Conservation (phyloP, 257 asterid species). For the Solanum pennellii region DNA sequence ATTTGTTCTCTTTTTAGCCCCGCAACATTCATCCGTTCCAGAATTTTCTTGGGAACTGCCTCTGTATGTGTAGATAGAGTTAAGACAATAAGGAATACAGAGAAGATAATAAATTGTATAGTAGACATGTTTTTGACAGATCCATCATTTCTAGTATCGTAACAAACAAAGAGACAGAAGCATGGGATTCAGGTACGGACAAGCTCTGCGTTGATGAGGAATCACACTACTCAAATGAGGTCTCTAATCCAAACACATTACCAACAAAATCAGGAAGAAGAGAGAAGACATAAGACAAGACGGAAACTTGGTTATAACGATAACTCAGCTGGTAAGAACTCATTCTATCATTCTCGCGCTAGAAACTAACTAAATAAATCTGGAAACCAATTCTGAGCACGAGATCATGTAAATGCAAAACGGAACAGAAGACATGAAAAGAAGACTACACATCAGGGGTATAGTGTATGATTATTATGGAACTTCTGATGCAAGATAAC, state of each 20-base stretch:
- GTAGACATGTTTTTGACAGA: not conserved
- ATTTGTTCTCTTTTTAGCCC: conserved; percentile 86
- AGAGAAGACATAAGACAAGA: not conserved
- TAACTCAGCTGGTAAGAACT: not conserved
- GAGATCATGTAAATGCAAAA: not conserved
- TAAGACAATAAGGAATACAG: not conserved
- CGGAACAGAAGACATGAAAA: not conserved
- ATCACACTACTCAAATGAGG: not conserved
- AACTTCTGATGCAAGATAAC: not conserved
- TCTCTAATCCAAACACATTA: not conserved
- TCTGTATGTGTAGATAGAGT: conserved; percentile 31
- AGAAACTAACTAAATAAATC: not conserved
- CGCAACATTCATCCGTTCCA: conserved; percentile 87
- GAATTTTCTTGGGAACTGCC: conserved; percentile 83
- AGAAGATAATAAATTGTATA: not conserved
- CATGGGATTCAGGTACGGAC: not conserved
- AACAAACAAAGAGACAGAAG: not conserved
- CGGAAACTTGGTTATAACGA: not conserved
- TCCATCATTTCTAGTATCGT: not conserved
- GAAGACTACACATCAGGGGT: not conserved
- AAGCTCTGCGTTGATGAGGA: not conserved
- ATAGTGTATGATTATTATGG: not conserved
- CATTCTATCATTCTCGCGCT: not conserved
- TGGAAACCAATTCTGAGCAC: too few species aligned
- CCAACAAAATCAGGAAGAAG: not conserved